Percentiles rank a stretch among this genome's conserved stretches.
These are phyloP conservation scores for Geotrichum klebahnii DNA, from an alignment of 1,139 yeast species.

Conservation along the genomic window DNA sequence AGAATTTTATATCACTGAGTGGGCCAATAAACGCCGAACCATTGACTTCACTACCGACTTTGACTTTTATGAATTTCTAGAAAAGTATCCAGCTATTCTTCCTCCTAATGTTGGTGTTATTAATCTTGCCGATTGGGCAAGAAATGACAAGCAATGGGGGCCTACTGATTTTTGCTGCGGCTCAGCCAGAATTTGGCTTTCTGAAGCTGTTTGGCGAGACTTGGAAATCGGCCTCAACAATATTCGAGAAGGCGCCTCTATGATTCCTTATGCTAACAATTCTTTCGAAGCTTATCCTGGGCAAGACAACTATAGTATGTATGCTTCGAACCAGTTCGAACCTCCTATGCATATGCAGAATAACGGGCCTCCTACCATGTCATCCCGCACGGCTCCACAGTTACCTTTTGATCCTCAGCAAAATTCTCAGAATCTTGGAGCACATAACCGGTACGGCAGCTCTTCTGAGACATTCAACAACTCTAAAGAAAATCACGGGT, in stretches of 20 bases:
- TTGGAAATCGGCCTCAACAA: slow-evolving; percentile 37
- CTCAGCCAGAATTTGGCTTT: slow-evolving; percentile 38
- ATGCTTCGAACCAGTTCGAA: slow-evolving; percentile 19
- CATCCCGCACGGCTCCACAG: slow-evolving; percentile 7
- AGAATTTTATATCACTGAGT: slow-evolving; percentile 38
- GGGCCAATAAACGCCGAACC: slow-evolving; percentile 38
- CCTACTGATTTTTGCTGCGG: slow-evolving; percentile 40
- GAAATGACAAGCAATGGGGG: slow-evolving; percentile 36
- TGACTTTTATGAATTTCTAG: slow-evolving; percentile 40
- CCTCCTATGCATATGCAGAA: not conserved
- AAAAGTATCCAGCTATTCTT: slow-evolving; percentile 37
- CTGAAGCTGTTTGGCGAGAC: slow-evolving; percentile 40
- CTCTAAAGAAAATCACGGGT: slow-evolving; percentile 17
- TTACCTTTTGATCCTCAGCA: not conserved
- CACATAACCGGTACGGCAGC: slow-evolving; percentile 13
- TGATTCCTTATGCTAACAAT: slow-evolving; percentile 16
- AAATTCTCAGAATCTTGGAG: slow-evolving; percentile 1
- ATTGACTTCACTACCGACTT: slow-evolving; percentile 43
- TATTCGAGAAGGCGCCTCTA: slow-evolving; percentile 23
- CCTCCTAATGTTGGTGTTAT: slow-evolving; percentile 36
- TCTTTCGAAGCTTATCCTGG: not conserved
- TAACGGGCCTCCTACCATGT: not conserved
- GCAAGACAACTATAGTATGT: not conserved
- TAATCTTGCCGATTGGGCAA: slow-evolving; percentile 41
- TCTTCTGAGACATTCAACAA: slow-evolving; percentile 12